Base-by-base conservation (phyloP, 441 rosid species). In the Gossypium armourianum region DNA sequence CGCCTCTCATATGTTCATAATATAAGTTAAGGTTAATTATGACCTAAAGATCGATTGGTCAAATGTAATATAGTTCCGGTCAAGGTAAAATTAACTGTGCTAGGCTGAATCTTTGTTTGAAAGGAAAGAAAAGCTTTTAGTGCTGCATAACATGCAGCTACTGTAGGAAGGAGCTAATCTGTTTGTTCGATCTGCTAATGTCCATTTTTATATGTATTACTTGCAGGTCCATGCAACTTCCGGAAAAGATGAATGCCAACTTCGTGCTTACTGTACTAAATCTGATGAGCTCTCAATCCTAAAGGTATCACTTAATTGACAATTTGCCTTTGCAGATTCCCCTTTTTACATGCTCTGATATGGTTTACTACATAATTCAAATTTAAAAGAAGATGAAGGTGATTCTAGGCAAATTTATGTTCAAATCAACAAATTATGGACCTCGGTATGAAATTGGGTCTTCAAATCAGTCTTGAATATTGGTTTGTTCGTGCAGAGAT, bases 401-500 rank as follows among this genome's bases (percentile, higher is more conserved):
- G 16, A n/a, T 62, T 40, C 15, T 20, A 12, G 54, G 10, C 4
- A 20, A 63, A 43, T 19, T 4, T 40, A 0, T 5, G 63, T 17
- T 62, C 16, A 62, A 36, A 32, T 40, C 52, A 43, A 19, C 17
- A 12, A 62, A 62, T 62, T 8, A 17, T 36, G 52, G 26, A 62
- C 1, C 10, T 1, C 2, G 29, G 29, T 40, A 63, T 19, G 20
- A 19, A 40, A 19, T 19, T 20, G 16, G 47, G 20, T 20, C 10
- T 40, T 21, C 10, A 4, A 64, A 55, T 59, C 55, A 40, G 72
- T 29, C 55, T 23, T 47, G 16, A 45, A 16, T 54, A 62, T 53
- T 62, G 17, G 32, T 59, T 53, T 50, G 5, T 43, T 32, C 5
- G 2, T 80, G 82, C 84, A 89, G 92, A 85, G 85, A 74, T 76